phyloP scores from a whole-genome alignment of 306 rosid genomes.

The Cicer arietinum region DNA sequence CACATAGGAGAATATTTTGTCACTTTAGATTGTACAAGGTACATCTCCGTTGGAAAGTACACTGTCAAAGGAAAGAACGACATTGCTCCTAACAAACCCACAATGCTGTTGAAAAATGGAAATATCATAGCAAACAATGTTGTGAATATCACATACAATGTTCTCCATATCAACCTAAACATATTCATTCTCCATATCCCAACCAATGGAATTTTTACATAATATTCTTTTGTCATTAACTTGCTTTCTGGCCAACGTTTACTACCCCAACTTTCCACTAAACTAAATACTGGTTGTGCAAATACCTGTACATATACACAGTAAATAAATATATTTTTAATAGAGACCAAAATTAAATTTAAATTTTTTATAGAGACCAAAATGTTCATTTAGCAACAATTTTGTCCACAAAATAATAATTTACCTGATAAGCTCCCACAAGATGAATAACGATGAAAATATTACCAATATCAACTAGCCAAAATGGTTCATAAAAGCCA shows the following conservation, averaged over 20 bases:
- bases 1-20: conserved; percentile 51
- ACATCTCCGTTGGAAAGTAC: conserved; percentile 68
- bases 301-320: conserved; percentile 38
- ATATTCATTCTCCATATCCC: conserved; percentile 52
- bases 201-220: conserved; percentile 38
- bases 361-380: neutral
- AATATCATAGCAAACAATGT: conserved; percentile 47
- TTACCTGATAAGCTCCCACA: conserved; percentile 59
- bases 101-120: conserved; percentile 69
- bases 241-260: conserved; percentile 51
- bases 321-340: neutral
- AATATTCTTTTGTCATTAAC: conserved; percentile 52
- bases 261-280: conserved; percentile 42
- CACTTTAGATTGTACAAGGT: conserved; percentile 51
- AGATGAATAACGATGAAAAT: conserved; percentile 53
- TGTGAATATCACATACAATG: conserved; percentile 48
- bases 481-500: conserved; percentile 65
- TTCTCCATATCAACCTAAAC: conserved; percentile 58
- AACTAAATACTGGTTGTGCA: conserved; percentile 43
- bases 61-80: conserved; percentile 70
- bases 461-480: conserved; percentile 58
- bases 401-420: neutral
- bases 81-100: conserved; percentile 64
- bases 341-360: too few relatives aligned
- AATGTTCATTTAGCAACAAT: neutral